A percentile compares a stretch with the other conserved stretches of the same genome.
phyloP scores from a whole-genome alignment of 2,329 filamentous ascomycete species.

The Neofusicoccum sp. region DNA sequence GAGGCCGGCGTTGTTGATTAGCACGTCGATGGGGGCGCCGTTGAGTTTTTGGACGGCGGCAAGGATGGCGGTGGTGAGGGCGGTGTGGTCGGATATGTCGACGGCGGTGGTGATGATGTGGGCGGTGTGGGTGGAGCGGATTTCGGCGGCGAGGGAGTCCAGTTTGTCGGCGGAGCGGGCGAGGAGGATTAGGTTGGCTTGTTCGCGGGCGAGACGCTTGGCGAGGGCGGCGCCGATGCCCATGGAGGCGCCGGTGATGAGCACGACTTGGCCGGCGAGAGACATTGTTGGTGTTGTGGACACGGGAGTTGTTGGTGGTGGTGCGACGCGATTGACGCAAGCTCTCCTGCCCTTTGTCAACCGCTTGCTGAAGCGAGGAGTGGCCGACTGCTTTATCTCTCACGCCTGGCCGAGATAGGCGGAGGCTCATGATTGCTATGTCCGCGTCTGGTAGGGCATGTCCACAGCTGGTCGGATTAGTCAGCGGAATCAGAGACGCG shows the following conservation, averaged over 20 bases:
- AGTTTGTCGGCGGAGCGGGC: conserved; percentile 38
- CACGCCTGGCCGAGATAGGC: no score
- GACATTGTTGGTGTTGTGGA: conserved; percentile 31
- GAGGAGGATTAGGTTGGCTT: conserved; percentile 45
- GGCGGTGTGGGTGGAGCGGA: conserved; percentile 20
- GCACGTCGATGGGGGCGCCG: conserved; percentile 42
- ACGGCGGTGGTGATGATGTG: conserved; percentile 24
- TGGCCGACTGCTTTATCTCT: no score
- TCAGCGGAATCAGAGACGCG: no score
- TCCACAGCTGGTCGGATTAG: no score
- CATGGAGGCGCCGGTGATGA: conserved; percentile 44
- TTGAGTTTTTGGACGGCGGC: conserved; percentile 28
- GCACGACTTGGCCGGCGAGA: conserved; percentile 24
- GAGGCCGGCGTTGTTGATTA: conserved; percentile 51
- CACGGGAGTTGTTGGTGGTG: conserved; percentile 18
- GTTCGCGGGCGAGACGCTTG: conserved; percentile 36
- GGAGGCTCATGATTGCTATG: no score
- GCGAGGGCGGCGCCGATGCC: conserved; percentile 50
- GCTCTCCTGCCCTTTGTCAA: no score
- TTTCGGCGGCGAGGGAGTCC: conserved; percentile 23
- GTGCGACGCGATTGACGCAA: no score
- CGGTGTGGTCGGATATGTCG: conserved; percentile 35
- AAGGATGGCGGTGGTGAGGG: conserved; percentile 32
- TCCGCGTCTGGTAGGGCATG: no score
- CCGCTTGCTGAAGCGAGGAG: no score